Base-by-base conservation (phyloP, 495 filamentous ascomycete genomes). In the Penicillium desertorum region DNA sequence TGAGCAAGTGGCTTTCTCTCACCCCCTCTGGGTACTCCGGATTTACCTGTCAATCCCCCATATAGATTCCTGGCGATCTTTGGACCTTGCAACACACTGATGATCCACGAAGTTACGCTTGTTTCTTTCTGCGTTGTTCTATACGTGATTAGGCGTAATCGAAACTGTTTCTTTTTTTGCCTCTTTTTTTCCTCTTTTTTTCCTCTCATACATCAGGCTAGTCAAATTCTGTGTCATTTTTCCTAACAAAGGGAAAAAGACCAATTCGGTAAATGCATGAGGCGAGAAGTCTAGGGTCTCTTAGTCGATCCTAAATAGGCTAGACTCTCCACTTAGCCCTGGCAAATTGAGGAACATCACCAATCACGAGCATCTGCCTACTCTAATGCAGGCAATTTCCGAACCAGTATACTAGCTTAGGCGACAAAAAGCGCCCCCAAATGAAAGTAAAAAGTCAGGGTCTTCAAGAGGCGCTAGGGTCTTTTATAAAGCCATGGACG, bases 331-430 rank as follows among this genome's bases (percentile, higher is more conserved):
- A 41, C 53, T 51, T 59, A 14, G 17, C 30, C 7, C 16, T 29
- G 27, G 37, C 4, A 17, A 52, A 44, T 32, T 29, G 11, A 20
- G 60, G 45, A 30, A 55, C 53, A 23, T 37, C 44, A n/a, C 53
- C 53, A 55, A 55, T 55, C 53, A 55, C 20, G 14, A 4, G 32
- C 16, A 5, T 47, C 30, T n/a, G 43, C 14, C 43, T 55, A 55
- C 53, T 45, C 30, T 47, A 55, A 55, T 47, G 42, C 43, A 14
- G 37, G 42, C 34, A 41, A 55, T 55, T 55, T 55, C 53, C 53
- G 10, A 48, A 48, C 29, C 17, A 30, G 4, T 25, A 47, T 37
- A n/a, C n/a, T n/a, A 44, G 9, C 20, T 37, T 46, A 17, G 32
- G 43, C 45, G 45, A 39, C n/a, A 39, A 37, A 29, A 46, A 29